Evolutionary conservation across 2,329 filamentous ascomycete species (phyloP).

Genomic region (Arthrobotrys entomopaga): DNA sequence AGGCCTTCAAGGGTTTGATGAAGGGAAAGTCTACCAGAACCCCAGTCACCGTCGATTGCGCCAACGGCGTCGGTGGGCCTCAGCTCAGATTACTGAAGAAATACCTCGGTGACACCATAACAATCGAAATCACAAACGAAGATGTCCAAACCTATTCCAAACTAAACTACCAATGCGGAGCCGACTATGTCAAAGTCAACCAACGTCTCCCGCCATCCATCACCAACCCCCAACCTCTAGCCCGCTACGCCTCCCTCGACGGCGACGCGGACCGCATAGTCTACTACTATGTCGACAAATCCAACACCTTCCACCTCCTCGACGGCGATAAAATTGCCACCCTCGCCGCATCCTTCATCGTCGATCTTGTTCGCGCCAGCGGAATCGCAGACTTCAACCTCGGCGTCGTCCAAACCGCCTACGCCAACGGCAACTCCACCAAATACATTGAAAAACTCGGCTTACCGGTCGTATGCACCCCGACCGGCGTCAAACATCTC

Average conservation of each 20-base stretch:
- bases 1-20: constrained; percentile 85
- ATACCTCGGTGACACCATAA: constrained; percentile 75
- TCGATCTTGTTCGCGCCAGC: constrained; percentile 82
- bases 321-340: constrained; percentile 98
- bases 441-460: constrained; percentile 88
- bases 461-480: constrained; percentile 89
- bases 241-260: constrained; percentile 89
- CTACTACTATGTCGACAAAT: constrained; percentile 89
- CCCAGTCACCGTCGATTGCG: constrained; percentile 86
- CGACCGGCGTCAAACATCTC: constrained; percentile 95
- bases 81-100: constrained; percentile 89
- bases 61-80: constrained; percentile 94
- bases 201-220: constrained; percentile 82
- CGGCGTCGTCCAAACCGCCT: constrained; percentile 95
- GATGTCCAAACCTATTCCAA: constrained; percentile 89
- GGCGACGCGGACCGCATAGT: constrained; percentile 95
- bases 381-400: constrained; percentile 85
- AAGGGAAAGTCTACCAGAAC: constrained; percentile 73
- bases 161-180: constrained; percentile 92
- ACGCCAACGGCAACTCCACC: constrained; percentile 95
- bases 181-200: constrained; percentile 97
- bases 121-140: constrained; percentile 90
- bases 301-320: constrained; percentile 86
- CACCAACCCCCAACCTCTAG: constrained; percentile 78
- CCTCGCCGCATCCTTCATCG: constrained; percentile 90